Percentiles rank a stretch among this genome's conserved stretches.
phyloP scores from a whole-genome alignment of 2,329 filamentous ascomycete genomes.

The Fusarium duplospermum region DNA sequence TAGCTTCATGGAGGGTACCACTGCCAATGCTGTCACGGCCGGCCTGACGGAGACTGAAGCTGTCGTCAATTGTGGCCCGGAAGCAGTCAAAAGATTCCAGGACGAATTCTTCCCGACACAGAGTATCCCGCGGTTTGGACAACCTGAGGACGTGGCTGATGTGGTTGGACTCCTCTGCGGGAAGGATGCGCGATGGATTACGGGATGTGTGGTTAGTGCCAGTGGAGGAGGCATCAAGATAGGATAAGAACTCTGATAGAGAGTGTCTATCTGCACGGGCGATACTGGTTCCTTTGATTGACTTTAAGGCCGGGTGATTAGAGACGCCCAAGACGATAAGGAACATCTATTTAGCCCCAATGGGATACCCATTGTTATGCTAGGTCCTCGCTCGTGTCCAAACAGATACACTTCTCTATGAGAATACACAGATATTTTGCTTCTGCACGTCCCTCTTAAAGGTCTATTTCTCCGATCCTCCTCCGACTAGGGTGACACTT shows the following conservation, averaged over 20 bases:
- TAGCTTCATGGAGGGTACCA: constrained; percentile 50
- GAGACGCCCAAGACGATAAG: background rate
- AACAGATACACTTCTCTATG: background rate
- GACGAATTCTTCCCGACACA: constrained; percentile 50
- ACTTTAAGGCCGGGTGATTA: background rate
- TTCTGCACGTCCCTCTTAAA: background rate
- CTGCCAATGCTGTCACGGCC: constrained; percentile 48
- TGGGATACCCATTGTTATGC: background rate
- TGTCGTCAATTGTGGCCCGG: constrained; percentile 47
- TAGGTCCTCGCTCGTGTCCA: background rate
- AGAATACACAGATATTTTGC: background rate
- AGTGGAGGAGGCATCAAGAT: constrained; percentile 52
- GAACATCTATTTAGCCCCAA: background rate
- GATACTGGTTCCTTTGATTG: background rate
- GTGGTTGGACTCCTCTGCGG: constrained; percentile 50
- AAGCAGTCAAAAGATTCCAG: constrained; percentile 47
- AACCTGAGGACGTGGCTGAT: constrained; percentile 52
- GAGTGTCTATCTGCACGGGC: background rate
- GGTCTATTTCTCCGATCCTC: background rate
- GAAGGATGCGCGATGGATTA: constrained; percentile 50
- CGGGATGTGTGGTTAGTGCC: constrained; percentile 50
- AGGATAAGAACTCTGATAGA: constrained; percentile 6
- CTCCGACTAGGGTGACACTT: background rate
- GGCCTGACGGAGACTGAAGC: constrained; percentile 50
- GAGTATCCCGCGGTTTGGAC: constrained; percentile 47